These are phyloP conservation scores for Ballota nigra DNA, from an alignment of 257 asterid species.

Conservation along the genomic window DNA sequence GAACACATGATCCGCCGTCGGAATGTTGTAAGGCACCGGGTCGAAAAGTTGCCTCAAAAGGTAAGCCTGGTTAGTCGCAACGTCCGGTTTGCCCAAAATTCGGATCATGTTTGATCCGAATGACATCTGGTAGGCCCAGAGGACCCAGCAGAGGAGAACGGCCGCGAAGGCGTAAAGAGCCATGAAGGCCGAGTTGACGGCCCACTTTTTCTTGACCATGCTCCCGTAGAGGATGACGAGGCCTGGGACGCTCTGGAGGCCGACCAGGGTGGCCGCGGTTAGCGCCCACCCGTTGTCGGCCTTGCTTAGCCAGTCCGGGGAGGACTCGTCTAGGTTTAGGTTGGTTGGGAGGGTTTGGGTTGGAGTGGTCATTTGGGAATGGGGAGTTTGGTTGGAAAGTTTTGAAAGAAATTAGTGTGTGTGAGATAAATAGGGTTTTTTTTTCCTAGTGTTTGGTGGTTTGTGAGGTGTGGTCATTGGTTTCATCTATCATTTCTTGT, in stretches of 20 bases:
- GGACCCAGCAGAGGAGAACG: conserved; percentile 63
- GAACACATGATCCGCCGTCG: conserved; percentile 47
- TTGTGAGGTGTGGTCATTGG: conserved; percentile 18
- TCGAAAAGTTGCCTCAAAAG: neutral
- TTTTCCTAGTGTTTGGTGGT: neutral
- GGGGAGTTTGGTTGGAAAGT: neutral
- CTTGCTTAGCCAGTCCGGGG: conserved; percentile 55
- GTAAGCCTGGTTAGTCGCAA: conserved; percentile 20
- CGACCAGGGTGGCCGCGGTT: conserved; percentile 70
- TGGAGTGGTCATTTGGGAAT: neutral
- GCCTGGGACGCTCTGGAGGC: conserved; percentile 74
- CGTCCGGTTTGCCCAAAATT: conserved; percentile 38
- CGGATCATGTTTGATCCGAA: conserved; percentile 37
- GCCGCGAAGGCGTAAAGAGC: conserved; percentile 73
- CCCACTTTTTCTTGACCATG: conserved; percentile 78
- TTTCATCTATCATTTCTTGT: conserved; percentile 31
- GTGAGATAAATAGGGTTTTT: conserved; percentile 12
- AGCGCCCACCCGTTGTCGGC: conserved; percentile 63
- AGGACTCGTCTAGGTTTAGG: conserved; percentile 19
- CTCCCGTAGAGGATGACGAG: conserved; percentile 67
- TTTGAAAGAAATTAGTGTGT: neutral
- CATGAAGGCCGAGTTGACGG: conserved; percentile 75
- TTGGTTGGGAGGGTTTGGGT: conserved; percentile 30
- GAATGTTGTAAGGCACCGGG: conserved; percentile 18
- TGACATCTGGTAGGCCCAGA: conserved; percentile 61